phyloP scores from a whole-genome alignment of 2,329 filamentous ascomycete species.

The Uncinocarpus reesii region DNA sequence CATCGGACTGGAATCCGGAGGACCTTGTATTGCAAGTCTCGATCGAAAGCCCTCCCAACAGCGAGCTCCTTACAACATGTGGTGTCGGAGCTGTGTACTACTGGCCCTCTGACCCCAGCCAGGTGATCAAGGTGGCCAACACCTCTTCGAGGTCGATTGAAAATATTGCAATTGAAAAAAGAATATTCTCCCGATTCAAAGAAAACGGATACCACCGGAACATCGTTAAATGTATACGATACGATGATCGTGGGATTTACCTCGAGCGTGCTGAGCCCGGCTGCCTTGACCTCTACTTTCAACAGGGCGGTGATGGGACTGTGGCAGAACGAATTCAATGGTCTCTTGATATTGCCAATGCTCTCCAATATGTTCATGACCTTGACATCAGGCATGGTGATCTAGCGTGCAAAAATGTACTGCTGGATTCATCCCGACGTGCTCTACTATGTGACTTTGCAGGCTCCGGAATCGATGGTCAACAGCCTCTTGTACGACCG shows the following conservation, averaged over 20 bases:
- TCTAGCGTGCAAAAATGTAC: slow-evolving; percentile 6
- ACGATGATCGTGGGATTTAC: slow-evolving; percentile 5
- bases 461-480: slow-evolving; percentile 10
- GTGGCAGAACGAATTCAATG: slow-evolving; percentile 9
- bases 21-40: too few relatives aligned
- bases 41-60: too few relatives aligned
- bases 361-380: slow-evolving; percentile 8
- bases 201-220: slow-evolving; percentile 6
- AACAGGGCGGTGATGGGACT: slow-evolving; percentile 4
- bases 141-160: too few relatives aligned
- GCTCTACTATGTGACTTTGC: slow-evolving; percentile 13
- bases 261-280: slow-evolving; percentile 8
- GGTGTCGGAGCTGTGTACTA: too few relatives aligned
- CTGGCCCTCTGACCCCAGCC: too few relatives aligned
- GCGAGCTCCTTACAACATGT: too few relatives aligned
- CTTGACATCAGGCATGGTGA: slow-evolving; percentile 8
- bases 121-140: too few relatives aligned
- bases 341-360: slow-evolving; percentile 7
- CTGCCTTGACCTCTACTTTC: slow-evolving; percentile 8
- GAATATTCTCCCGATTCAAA: slow-evolving; percentile 3
- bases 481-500: too few relatives aligned
- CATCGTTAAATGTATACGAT: slow-evolving; percentile 2
- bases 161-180: too few relatives aligned
- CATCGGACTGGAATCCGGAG: too few relatives aligned
- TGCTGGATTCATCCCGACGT: slow-evolving; percentile 8